Base-by-base conservation (phyloP, 108 stramenopile species). In the Fragilariopsis cylindrus region DNA sequence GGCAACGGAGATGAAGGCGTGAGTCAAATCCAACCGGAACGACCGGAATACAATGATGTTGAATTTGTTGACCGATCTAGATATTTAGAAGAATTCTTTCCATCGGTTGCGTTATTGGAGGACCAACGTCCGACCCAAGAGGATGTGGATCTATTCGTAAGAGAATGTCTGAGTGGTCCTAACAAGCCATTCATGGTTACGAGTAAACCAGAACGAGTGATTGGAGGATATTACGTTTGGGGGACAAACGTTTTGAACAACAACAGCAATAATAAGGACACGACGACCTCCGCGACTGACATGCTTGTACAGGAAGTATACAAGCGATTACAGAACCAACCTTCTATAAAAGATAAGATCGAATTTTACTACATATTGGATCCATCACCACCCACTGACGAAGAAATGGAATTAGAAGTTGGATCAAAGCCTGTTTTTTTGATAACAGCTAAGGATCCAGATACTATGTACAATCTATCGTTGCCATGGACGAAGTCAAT, bases 181-280 rank as follows among this genome's bases (percentile, higher is more conserved):
- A 75, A 71, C 18, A 85, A 82, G 47, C 73, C 73, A 4, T 92
- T 87, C 45, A 85, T 84, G 76, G 87, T 87, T 5, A 77, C 76
- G 30, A 76, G 83, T 41, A 90, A 92, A 69, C 91, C 88, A 4
- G 85, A 90, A 66, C 53, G 73, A 30, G 82, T 92, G 43, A 73
- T 85, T 15, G 91, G 91, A 42, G 91, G 91, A 57, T 92, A 81
- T 57, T 78, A 89, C 50, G 81, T 92, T 19, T 81, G 87, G 7
- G 91, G 91, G 15, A 67, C 64, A 43, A 85, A 85, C 57, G 48
- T 52, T 21, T 49, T 80, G 54, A 63, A 67, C 65, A 57, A 74
- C 57, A 50, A 60, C 54, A 48, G 48, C 69, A 7, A 4, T 19
- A 60, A 82, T 21, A 76, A 71, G 46, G 65, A 76, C 46, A 70